phyloP scores from a whole-genome alignment of 2,329 filamentous ascomycete genomes.

The Monosporascus sp. region DNA sequence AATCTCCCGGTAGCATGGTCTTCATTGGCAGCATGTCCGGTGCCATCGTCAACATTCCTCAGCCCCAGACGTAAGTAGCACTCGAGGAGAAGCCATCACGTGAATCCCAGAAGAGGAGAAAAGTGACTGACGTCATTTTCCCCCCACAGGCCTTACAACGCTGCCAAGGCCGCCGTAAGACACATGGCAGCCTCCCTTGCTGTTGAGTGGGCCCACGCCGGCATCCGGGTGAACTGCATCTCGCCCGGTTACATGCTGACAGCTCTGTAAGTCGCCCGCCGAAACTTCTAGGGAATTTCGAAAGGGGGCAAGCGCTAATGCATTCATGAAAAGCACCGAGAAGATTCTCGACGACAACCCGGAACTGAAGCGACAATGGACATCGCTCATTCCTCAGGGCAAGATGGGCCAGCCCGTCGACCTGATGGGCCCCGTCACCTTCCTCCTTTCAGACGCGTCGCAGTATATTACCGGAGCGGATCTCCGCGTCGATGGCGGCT shows the following conservation, averaged over 20 bases:
- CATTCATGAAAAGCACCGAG: conserved; percentile 57
- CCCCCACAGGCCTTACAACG: conserved; percentile 68
- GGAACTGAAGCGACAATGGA: conserved; percentile 86
- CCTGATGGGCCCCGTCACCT: conserved; percentile 87
- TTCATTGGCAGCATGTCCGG: conserved; percentile 96
- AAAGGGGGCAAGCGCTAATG: not conserved
- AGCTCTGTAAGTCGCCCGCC: conserved; percentile 60
- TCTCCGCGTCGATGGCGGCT: conserved; percentile 80
- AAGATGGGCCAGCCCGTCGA: conserved; percentile 92
- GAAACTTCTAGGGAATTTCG: not conserved
- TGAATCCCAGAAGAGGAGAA: not conserved
- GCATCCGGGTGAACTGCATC: conserved; percentile 92
- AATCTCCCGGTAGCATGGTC: conserved; percentile 77
- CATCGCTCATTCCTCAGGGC: conserved; percentile 81
- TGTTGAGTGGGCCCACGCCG: conserved; percentile 85
- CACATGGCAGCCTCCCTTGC: conserved; percentile 84
- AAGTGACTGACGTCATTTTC: conserved; percentile 8
- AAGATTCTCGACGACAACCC: conserved; percentile 94
- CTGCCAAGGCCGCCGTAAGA: conserved; percentile 84
- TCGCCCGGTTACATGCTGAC: conserved; percentile 96
- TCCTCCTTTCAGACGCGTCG: conserved; percentile 74
- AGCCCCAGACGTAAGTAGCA: conserved; percentile 67
- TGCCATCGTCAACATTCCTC: conserved; percentile 88
- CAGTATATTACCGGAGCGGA: conserved; percentile 70
- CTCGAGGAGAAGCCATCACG: not conserved